Evolutionary conservation across 768 basidiomycete genomes (phyloP).

Genomic region (Mycena pura): DNA sequence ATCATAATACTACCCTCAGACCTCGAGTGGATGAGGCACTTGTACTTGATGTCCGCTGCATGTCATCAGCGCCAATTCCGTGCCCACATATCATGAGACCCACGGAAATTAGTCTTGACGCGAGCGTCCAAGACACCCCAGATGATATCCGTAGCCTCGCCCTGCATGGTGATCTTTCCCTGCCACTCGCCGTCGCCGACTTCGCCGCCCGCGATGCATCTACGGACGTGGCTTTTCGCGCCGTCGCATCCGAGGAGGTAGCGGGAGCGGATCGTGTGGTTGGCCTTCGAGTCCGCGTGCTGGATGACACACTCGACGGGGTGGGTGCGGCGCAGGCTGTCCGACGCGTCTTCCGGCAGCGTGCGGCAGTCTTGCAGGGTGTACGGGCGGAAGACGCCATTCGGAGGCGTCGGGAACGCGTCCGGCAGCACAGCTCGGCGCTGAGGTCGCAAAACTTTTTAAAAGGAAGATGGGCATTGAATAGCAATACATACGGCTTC

Average conservation of each 20-base stretch:
- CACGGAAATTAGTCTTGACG: conserved; percentile 57
- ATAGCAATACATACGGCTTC: conserved; percentile 10
- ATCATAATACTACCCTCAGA: conserved; percentile 53
- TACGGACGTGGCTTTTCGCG: conserved; percentile 54
- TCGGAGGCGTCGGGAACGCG: conserved; percentile 12
- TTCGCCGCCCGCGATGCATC: conserved; percentile 24
- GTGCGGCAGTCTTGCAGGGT: conserved; percentile 18
- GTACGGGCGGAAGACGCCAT: conserved; percentile 23
- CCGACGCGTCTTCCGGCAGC: conserved; percentile 8
- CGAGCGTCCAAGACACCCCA: conserved; percentile 59
- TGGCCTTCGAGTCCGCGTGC: conserved; percentile 19
- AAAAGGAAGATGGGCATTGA: neutral
- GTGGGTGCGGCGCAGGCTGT: conserved; percentile 17
- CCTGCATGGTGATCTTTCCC: conserved; percentile 51
- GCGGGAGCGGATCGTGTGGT: conserved; percentile 23
- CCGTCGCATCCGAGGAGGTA: conserved; percentile 32
- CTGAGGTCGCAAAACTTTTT: conserved; percentile 3
- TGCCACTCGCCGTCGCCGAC: conserved; percentile 36
- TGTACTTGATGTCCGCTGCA: conserved; percentile 55
- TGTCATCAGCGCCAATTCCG: neutral
- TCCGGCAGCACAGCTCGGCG: conserved; percentile 22
- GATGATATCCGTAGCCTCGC: conserved; percentile 55
- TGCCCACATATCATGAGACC: conserved; percentile 30
- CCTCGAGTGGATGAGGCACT: conserved; percentile 52
- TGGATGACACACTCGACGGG: conserved; percentile 24